Evolutionary conservation across 805 yeast species (phyloP), one percentile per base, ranked within the genome.

Genomic region (Pichia rugopelliculosa): DNA sequence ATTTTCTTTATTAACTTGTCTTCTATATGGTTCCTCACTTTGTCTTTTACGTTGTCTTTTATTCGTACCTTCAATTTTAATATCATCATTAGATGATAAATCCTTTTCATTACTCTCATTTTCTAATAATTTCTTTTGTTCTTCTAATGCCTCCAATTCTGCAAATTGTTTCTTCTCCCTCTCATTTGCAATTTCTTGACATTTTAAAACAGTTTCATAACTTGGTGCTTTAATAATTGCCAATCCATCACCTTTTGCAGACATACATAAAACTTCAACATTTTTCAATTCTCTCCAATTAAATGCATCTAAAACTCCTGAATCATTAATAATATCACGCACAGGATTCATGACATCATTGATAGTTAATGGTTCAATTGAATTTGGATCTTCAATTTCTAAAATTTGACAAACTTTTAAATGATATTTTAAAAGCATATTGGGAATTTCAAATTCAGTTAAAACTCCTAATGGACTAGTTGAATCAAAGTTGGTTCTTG

Each of bases 241-340:
- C 21, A 91, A 57, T 1, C 97, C 97, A 53, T 89, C 96, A 46
- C 98, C 98, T 52, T 80, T 86, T 2, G 96, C 83, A 11, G 87
- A 71, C 15, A 84, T 66, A 41, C 70, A 71, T 27, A 75, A 56
- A 42, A 93, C 72, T 50, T 74, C 65, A 18, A 87, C 88, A 48
- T 79, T 68, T 1, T 66, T 60, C 2, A 82, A 84, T 2, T 62
- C 64, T 46, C 90, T 72, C 59, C 87, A 86, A 45, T 61, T 61
- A 56, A 79, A 82, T 39, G 61, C 66, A 2, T 69, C 52, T 42
- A 65, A 72, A n/a, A 66, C 64, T 1, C 68, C 71, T 26, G 67
- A 65, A 55, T 84, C 82, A 60, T 85, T 85, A 45, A 88, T 68
- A 23, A 90, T 71, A 11, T 69, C 71, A 21, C 70, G 70, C 68